Conservation (phyloP, 352 stramenopile genomes). For the Globisporangium iwayamae region DNA sequence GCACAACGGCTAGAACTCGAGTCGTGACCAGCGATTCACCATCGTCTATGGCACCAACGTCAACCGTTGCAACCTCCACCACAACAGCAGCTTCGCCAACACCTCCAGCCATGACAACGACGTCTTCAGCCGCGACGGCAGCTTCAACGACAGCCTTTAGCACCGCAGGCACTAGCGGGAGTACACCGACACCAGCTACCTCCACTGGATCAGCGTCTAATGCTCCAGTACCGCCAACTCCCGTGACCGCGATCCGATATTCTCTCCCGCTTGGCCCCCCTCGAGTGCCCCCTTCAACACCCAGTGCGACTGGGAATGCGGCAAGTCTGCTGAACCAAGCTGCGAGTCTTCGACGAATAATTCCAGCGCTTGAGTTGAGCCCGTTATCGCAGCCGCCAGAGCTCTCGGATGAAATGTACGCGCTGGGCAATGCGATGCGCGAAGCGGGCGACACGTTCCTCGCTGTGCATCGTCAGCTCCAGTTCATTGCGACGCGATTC, state of each 20-base stretch:
- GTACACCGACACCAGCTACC: background rate
- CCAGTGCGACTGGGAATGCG: background rate
- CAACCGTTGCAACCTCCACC: background rate
- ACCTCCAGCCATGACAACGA: background rate
- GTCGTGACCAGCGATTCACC: background rate
- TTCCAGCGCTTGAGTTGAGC: conserved; percentile 24
- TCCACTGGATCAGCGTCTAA: background rate
- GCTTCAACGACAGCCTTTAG: background rate
- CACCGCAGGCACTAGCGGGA: background rate
- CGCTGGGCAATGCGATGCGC: conserved; percentile 24
- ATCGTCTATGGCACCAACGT: background rate
- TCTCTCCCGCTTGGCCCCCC: background rate
- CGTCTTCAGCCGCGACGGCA: background rate
- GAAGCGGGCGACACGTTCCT: conserved; percentile 33
- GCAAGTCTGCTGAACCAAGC: conserved; percentile 21
- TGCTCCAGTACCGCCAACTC: background rate
- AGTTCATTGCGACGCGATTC: conserved; percentile 26
- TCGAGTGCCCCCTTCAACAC: background rate
- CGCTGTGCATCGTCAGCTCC: conserved; percentile 31
- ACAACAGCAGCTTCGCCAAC: background rate
- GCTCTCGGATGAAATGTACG: conserved; percentile 28
- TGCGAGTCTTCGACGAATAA: conserved; percentile 20
- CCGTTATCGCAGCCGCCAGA: conserved; percentile 20
- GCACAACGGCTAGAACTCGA: conserved; percentile 2
- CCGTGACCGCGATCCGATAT: background rate